Conservation (phyloP, 257 asterid species). For the Solanum gandarillasii region DNA sequence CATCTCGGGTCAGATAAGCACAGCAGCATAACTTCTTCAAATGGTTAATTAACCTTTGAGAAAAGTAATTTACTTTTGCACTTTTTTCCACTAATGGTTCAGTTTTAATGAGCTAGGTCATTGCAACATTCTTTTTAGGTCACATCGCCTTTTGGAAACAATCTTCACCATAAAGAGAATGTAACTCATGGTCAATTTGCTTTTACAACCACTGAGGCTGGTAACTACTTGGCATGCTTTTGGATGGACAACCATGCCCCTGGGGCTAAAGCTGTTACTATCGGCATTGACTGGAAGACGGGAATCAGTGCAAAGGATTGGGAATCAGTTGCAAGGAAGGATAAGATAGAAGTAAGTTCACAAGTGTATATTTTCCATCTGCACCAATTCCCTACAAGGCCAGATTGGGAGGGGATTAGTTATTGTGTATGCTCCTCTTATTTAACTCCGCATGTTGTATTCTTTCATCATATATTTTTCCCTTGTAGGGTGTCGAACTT, state of each 20-base stretch:
- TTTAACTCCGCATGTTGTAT: neutral
- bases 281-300: constrained; percentile 79
- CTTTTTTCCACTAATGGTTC: neutral
- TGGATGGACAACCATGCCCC: constrained; percentile 25
- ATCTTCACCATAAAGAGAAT: constrained; percentile 54
- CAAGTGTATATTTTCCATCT: neutral
- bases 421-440: neutral
- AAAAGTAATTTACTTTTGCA: neutral
- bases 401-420: neutral
- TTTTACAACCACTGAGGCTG: constrained; percentile 70
- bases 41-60: neutral
- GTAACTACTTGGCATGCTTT: constrained; percentile 77
- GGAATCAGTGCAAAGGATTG: constrained; percentile 90
- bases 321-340: constrained; percentile 92
- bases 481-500: constrained; percentile 76
- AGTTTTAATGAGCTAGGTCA: neutral
- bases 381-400: neutral
- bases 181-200: constrained; percentile 75
- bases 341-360: constrained; percentile 60
- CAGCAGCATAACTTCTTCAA: neutral
- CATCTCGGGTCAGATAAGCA: neutral
- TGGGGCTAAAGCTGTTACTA: constrained; percentile 35
- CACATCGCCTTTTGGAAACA: constrained; percentile 73
- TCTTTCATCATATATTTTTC: neutral
- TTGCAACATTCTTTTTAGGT: constrained; percentile 32